A percentile compares a stretch with the other conserved stretches of the same genome.
phyloP scores from a whole-genome alignment of 192 early-diverging fungal species.

The Podila horticola region DNA sequence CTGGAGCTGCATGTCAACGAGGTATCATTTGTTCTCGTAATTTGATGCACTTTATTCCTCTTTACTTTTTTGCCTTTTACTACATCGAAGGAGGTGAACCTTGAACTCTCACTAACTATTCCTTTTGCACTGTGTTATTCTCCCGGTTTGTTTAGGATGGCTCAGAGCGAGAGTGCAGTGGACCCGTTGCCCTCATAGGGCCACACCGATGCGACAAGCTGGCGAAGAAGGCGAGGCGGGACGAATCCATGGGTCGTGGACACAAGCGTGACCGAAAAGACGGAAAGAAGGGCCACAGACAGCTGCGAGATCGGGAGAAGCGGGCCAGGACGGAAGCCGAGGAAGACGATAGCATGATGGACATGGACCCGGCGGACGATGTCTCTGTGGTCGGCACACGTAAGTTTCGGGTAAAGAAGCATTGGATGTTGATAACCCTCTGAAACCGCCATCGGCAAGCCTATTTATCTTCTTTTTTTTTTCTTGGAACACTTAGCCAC shows the following conservation, averaged over 20 bases:
- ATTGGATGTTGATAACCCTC: not conserved
- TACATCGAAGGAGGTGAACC: not conserved
- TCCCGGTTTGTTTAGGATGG: slow-evolving; percentile 71
- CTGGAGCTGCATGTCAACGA: slow-evolving; percentile 89
- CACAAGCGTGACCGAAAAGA: slow-evolving; percentile 60
- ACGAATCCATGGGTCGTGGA: slow-evolving; percentile 44
- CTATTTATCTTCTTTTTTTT: not conserved
- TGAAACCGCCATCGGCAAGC: not conserved
- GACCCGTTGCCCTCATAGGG: slow-evolving; percentile 73
- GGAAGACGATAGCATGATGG: slow-evolving; percentile 47
- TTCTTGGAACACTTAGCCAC: not conserved
- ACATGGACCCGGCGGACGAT: slow-evolving; percentile 45
- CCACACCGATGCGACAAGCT: slow-evolving; percentile 73
- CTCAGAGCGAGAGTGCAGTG: slow-evolving; percentile 73
- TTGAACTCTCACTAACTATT: not conserved
- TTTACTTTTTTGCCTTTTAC: too few relatives aligned
- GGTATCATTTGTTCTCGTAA: slow-evolving; percentile 38
- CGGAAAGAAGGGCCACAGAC: slow-evolving; percentile 20
- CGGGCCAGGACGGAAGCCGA: slow-evolving; percentile 49
- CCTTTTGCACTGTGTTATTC: not conserved
- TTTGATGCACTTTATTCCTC: not conserved
- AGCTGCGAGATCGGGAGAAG: slow-evolving; percentile 58
- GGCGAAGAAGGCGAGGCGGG: slow-evolving; percentile 50
- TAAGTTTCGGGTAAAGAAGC: slow-evolving; percentile 20
- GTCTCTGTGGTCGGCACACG: slow-evolving; percentile 33